Conservation (phyloP, 331 rosid species). For the Rhamnella rubrinervis region DNA sequence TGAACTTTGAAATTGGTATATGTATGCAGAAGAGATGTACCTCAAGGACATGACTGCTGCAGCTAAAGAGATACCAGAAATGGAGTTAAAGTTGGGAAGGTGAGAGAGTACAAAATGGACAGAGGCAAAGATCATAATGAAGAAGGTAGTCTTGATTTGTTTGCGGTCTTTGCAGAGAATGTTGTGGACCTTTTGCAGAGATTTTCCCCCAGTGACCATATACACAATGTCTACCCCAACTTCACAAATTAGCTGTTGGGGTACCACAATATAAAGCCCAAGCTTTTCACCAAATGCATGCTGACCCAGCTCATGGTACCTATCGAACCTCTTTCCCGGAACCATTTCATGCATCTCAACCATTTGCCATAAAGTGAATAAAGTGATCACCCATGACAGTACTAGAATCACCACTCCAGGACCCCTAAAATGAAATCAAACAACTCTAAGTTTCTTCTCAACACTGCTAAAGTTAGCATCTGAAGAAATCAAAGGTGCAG, state of each 20-base stretch:
- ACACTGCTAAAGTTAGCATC: not conserved
- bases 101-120: conserved; percentile 72
- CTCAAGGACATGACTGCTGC: conserved; percentile 79
- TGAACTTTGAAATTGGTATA: too few relatives aligned
- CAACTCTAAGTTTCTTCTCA: not conserved
- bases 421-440: conserved; percentile 46
- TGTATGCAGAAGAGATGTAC: conserved; percentile 27
- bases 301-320: conserved; percentile 76
- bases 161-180: conserved; percentile 35
- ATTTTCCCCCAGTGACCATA: conserved; percentile 75
- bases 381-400: conserved; percentile 65
- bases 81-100: conserved; percentile 70
- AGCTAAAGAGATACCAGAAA: conserved; percentile 62
- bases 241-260: conserved; percentile 68
- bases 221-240: conserved; percentile 59
- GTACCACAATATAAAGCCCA: conserved; percentile 77
- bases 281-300: conserved; percentile 74
- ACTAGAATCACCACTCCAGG: conserved; percentile 58
- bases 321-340: conserved; percentile 65
- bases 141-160: conserved; percentile 46
- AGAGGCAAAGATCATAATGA: conserved; percentile 73
- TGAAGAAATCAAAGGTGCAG: not conserved
- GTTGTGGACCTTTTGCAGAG: conserved; percentile 50
- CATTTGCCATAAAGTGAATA: conserved; percentile 82
- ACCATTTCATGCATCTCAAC: conserved; percentile 87